phyloP scores from a whole-genome alignment of 495 filamentous ascomycete genomes.

The Xylaria flabelliformis region DNA sequence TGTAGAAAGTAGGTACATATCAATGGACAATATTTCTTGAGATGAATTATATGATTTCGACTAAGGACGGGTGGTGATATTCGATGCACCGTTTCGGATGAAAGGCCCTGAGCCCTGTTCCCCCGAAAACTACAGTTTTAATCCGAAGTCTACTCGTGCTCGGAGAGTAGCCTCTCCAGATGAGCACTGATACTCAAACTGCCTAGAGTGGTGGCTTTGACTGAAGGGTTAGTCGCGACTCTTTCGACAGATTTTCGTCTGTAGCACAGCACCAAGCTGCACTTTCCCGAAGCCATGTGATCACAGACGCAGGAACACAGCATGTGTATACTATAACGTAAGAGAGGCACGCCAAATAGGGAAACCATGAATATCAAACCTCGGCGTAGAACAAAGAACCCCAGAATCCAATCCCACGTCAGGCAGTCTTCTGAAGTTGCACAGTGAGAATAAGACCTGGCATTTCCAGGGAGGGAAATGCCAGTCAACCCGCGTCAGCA shows the following conservation, averaged over 20 bases:
- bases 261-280: background rate
- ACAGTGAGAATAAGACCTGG: background rate
- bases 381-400: background rate
- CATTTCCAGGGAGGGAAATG: background rate
- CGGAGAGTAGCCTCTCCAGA: background rate
- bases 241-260: conserved; percentile 1
- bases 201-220: background rate
- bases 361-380: background rate
- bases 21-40: background rate
- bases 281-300: background rate
- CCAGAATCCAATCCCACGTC: conserved; percentile 3
- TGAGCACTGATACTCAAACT: background rate
- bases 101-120: background rate
- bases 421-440: background rate
- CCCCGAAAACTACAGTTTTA: background rate
- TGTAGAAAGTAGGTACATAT: background rate
- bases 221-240: background rate
- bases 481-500: background rate
- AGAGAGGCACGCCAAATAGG: background rate
- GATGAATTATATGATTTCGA: background rate
- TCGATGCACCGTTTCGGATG: background rate
- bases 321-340: background rate
- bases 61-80: background rate
- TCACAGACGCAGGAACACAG: background rate
- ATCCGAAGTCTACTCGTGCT: background rate